Evolutionary conservation across 1,284 basidiomycete genomes (phyloP).

Genomic region (Ceratobasidium sp.): DNA sequence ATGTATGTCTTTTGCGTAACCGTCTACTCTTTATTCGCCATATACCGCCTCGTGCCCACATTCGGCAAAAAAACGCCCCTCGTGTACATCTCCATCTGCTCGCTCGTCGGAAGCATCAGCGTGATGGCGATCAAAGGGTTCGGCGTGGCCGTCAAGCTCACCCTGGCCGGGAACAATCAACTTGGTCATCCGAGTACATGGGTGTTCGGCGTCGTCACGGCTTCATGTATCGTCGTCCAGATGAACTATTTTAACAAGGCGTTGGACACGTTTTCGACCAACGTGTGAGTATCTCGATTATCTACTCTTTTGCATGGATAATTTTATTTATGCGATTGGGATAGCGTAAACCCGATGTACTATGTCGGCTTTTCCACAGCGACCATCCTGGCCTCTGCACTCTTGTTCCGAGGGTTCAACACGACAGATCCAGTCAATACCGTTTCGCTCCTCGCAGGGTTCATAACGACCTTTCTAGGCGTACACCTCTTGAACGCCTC

Average conservation of each 20-base stretch:
- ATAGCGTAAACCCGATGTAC: constrained; percentile 96
- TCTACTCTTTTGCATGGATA: background rate
- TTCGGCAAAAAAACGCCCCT: constrained; percentile 89
- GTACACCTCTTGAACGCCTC: constrained; percentile 91
- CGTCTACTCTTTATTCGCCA: constrained; percentile 85
- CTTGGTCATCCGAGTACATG: constrained; percentile 95
- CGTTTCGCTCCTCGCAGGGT: constrained; percentile 84
- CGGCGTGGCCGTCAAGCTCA: constrained; percentile 95
- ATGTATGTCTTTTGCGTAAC: constrained; percentile 87
- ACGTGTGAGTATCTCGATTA: constrained; percentile 85
- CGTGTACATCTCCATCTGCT: constrained; percentile 95
- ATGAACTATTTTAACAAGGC: constrained; percentile 99
- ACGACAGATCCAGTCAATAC: constrained; percentile 84
- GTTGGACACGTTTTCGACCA: constrained; percentile 95
- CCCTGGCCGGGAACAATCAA: constrained; percentile 93
- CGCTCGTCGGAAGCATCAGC: constrained; percentile 84
- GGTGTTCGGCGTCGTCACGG: constrained; percentile 86
- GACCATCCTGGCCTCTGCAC: constrained; percentile 92
- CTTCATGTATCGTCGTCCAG: constrained; percentile 89
- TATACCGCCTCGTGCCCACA: constrained; percentile 84
- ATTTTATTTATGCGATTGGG: no score
- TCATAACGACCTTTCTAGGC: constrained; percentile 89
- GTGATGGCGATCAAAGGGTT: constrained; percentile 98
- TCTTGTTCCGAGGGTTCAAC: constrained; percentile 97
- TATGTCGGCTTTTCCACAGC: constrained; percentile 97